A percentile compares a stretch with the other conserved stretches of the same genome.
phyloP scores from a whole-genome alignment of 768 basidiomycete genomes.

The Collybiopsis luxurians region DNA sequence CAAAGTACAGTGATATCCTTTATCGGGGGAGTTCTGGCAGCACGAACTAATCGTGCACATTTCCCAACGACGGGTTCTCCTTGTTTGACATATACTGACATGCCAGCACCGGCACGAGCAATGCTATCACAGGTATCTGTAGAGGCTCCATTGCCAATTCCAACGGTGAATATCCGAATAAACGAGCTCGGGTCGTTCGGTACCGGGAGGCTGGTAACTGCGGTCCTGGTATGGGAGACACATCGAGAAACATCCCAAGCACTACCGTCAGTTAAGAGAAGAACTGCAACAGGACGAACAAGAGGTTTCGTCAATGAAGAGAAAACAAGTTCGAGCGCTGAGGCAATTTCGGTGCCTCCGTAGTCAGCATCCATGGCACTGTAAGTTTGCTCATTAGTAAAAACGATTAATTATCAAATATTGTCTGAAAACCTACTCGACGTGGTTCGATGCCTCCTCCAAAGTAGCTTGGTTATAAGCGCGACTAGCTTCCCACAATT shows the following conservation, averaged over 20 bases:
- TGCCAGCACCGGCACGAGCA: conserved; percentile 51
- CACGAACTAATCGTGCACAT: conserved; percentile 46
- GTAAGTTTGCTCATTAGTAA: conserved; percentile 21
- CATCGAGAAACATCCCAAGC: conserved; percentile 22
- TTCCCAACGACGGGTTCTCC: conserved; percentile 46
- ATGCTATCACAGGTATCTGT: conserved; percentile 50
- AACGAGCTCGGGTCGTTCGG: conserved; percentile 23
- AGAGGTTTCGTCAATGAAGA: conserved; percentile 25
- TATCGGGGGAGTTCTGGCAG: conserved; percentile 45
- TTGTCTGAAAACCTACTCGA: not conserved
- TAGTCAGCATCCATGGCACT: conserved; percentile 27
- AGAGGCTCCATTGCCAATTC: conserved; percentile 47
- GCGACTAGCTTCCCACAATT: conserved; percentile 35
- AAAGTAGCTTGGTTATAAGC: conserved; percentile 31
- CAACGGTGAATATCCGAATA: conserved; percentile 52
- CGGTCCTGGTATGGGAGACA: not conserved
- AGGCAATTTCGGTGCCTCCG: conserved; percentile 50
- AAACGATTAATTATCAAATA: conserved; percentile 15
- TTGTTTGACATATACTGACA: conserved; percentile 41
- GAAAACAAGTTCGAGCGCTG: conserved; percentile 42
- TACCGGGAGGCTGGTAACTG: conserved; percentile 8
- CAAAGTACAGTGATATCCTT: conserved; percentile 46
- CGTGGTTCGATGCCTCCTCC: conserved; percentile 1
- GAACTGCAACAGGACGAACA: conserved; percentile 39
- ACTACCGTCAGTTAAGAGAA: conserved; percentile 59